Evolutionary conservation across 2,329 filamentous ascomycete species (phyloP).

Genomic region (Paraphoma sp.): DNA sequence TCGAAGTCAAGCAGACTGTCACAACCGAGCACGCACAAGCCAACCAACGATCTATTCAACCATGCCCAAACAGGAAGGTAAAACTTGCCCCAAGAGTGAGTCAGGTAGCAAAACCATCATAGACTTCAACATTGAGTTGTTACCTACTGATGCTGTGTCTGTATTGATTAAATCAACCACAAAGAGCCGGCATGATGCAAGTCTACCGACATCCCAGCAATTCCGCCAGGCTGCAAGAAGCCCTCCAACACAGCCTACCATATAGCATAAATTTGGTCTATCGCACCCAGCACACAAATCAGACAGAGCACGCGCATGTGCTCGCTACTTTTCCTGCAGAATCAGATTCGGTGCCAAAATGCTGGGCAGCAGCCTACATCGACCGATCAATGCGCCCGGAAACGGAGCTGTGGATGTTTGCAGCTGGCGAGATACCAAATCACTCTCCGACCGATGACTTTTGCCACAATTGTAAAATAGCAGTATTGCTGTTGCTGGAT

Average conservation of each 20-base stretch:
- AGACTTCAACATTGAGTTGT: no score
- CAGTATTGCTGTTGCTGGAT: slow-evolving; percentile 36
- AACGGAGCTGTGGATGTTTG: slow-evolving; percentile 70
- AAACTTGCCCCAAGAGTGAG: no score
- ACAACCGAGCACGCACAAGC: no score
- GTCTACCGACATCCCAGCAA: slow-evolving; percentile 28
- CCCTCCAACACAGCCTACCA: slow-evolving; percentile 62
- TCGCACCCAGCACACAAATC: slow-evolving; percentile 65
- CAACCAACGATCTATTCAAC: no score
- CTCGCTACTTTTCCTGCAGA: slow-evolving; percentile 48
- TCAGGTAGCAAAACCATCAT: no score
- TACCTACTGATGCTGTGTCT: no score
- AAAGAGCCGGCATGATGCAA: slow-evolving; percentile 5
- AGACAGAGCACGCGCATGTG: slow-evolving; percentile 45
- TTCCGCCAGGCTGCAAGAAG: slow-evolving; percentile 59
- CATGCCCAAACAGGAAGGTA: no score
- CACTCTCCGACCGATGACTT: slow-evolving; percentile 24
- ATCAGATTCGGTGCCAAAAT: slow-evolving; percentile 23
- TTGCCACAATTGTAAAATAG: slow-evolving; percentile 36
- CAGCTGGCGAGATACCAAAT: slow-evolving; percentile 29
- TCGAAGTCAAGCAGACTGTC: no score
- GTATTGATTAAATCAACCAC: no score
- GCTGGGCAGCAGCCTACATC: slow-evolving; percentile 66
- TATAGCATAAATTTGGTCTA: slow-evolving; percentile 67
- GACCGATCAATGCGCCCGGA: slow-evolving; percentile 67